phyloP scores from a whole-genome alignment of 2,329 filamentous ascomycete species.

The Diaporthe ilicicola region DNA sequence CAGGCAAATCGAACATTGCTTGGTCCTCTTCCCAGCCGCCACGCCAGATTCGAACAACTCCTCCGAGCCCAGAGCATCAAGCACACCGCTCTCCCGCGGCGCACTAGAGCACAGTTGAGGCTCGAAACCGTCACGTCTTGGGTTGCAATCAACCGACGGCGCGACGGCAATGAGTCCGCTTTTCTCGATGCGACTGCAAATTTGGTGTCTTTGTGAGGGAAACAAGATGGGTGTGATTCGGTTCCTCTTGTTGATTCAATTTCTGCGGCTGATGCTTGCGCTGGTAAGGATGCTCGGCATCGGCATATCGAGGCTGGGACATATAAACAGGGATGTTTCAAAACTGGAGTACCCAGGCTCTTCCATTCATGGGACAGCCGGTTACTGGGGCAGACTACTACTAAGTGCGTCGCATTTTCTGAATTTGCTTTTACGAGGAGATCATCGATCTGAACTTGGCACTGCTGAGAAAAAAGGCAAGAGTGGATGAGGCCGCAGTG shows the following conservation, averaged over 20 bases:
- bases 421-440: constrained; percentile 10
- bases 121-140: background rate
- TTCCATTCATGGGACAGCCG: background rate
- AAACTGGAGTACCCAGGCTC: background rate
- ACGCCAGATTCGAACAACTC: background rate
- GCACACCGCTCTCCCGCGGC: background rate
- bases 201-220: background rate
- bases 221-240: background rate
- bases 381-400: background rate
- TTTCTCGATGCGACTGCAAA: background rate
- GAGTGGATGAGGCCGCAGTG: background rate
- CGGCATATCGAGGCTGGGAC: background rate
- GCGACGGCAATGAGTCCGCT: background rate
- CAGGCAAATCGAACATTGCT: background rate
- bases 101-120: background rate
- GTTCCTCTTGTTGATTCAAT: background rate
- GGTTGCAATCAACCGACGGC: background rate
- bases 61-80: background rate
- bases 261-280: background rate
- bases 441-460: constrained; percentile 2
- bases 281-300: background rate
- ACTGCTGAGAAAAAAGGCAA: background rate
- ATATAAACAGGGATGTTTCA: background rate
- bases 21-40: background rate
- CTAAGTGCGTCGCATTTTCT: background rate